phyloP scores from a whole-genome alignment of 1,284 basidiomycete species.

The Kwoniella shivajii region DNA sequence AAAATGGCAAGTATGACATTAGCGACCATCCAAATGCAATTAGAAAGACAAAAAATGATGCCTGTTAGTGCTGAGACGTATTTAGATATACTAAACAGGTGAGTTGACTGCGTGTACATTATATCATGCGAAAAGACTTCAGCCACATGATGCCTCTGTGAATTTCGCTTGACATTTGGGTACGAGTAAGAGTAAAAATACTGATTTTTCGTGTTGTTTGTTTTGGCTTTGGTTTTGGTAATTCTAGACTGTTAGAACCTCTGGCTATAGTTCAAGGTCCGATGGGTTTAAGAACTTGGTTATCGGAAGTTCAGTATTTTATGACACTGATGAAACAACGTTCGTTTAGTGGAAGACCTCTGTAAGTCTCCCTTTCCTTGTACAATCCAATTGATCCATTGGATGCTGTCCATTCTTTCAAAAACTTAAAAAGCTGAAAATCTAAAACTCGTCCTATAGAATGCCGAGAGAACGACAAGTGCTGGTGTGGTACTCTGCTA shows the following conservation, averaged over 20 bases:
- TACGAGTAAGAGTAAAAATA: neutral
- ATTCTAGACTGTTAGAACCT: conserved; percentile 37
- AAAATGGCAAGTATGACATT: conserved; percentile 40
- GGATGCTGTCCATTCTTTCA: neutral
- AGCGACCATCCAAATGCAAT: conserved; percentile 32
- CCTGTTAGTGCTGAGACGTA: conserved; percentile 35
- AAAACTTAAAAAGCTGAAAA: neutral
- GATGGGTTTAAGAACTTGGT: conserved; percentile 39
- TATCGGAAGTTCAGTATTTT: conserved; percentile 39
- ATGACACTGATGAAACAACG: conserved; percentile 38
- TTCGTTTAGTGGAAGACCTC: conserved; percentile 35
- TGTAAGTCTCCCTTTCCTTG: conserved; percentile 40
- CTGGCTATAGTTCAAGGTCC: conserved; percentile 36
- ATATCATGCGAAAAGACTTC: too few relatives aligned
- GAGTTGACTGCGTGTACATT: conserved; percentile 11
- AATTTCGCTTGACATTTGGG: too few relatives aligned
- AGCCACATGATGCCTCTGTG: too few relatives aligned
- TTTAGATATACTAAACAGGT: conserved; percentile 42
- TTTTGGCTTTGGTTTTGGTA: neutral
- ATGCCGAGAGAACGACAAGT: conserved; percentile 38
- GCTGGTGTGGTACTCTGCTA: conserved; percentile 37
- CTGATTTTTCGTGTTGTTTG: neutral
- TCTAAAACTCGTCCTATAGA: conserved; percentile 13
- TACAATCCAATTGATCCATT: too few relatives aligned
- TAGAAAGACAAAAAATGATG: conserved; percentile 35